Conservation (phyloP, 1,139 yeast species). For the Blastobotrys niveus region DNA sequence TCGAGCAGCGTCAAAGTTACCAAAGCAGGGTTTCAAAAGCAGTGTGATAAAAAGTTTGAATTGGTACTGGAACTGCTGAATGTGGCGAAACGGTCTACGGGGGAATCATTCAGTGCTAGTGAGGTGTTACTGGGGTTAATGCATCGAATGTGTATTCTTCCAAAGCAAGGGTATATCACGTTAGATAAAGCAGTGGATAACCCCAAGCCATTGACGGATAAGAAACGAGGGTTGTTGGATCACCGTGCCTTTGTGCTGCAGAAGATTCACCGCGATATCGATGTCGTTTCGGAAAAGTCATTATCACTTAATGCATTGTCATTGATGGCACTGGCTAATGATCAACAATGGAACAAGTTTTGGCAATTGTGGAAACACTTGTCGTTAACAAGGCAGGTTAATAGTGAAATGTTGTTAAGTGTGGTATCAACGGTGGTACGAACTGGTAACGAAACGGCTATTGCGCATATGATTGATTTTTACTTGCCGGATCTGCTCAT, state of each 20-base stretch:
- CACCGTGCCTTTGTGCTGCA: constrained; percentile 26
- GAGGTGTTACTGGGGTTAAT: constrained; percentile 26
- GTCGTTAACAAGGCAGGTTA: constrained; percentile 12
- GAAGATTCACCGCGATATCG: too few species aligned
- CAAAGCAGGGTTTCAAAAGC: constrained; percentile 18
- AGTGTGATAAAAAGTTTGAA: constrained; percentile 26
- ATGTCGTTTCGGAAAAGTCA: too few species aligned
- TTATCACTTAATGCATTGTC: constrained; percentile 32
- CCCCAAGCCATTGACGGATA: constrained; percentile 21
- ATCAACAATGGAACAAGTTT: constrained; percentile 35
- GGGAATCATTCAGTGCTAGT: constrained; percentile 23
- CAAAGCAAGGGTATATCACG: constrained; percentile 19
- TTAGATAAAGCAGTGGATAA: constrained; percentile 24
- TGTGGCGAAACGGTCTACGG: constrained; percentile 29
- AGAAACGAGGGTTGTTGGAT: constrained; percentile 19
- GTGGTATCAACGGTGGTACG: constrained; percentile 31
- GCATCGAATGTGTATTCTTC: constrained; percentile 28
- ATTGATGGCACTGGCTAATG: constrained; percentile 37
- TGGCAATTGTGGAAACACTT: constrained; percentile 33
- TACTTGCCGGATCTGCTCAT: constrained; percentile 23
- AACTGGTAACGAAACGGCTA: constrained; percentile 27
- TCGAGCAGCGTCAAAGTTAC: constrained; percentile 2
- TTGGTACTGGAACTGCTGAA: constrained; percentile 28
- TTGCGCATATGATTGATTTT: constrained; percentile 24
- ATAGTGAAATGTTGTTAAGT: constrained; percentile 25